Conservation (phyloP, 2,329 filamentous ascomycete genomes). For the Mycosphaerella sp. region DNA sequence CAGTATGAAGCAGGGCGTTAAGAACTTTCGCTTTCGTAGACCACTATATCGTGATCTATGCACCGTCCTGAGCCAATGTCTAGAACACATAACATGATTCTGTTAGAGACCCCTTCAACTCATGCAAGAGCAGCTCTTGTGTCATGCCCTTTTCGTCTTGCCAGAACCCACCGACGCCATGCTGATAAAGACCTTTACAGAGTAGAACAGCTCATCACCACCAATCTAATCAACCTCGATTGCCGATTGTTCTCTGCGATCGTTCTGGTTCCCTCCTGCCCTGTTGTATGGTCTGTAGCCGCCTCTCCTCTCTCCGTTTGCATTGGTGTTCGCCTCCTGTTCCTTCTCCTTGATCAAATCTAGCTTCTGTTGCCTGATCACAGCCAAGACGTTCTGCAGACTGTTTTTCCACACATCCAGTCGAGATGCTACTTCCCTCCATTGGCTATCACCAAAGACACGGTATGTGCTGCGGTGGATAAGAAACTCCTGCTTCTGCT, state of each 20-base stretch:
- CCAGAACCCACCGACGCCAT: slow-evolving; percentile 13
- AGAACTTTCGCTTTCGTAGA: slow-evolving; percentile 3
- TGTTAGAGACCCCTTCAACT: background rate
- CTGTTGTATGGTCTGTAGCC: slow-evolving; percentile 24
- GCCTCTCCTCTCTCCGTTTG: slow-evolving; percentile 16
- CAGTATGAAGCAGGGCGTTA: background rate
- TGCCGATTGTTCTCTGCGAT: slow-evolving; percentile 16
- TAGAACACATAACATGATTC: background rate
- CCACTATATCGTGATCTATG: background rate
- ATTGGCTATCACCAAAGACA: slow-evolving; percentile 96
- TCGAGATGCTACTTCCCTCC: slow-evolving; percentile 85
- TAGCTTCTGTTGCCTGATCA: slow-evolving; percentile 74
- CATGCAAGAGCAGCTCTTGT: background rate
- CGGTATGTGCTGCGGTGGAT: slow-evolving; percentile 95
- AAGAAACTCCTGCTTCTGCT: slow-evolving; percentile 86
- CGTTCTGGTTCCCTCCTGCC: slow-evolving; percentile 21
- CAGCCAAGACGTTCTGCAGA: slow-evolving; percentile 67
- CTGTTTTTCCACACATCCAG: slow-evolving; percentile 88
- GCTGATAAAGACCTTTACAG: slow-evolving; percentile 8
- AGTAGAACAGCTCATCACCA: background rate
- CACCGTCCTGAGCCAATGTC: background rate
- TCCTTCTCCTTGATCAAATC: slow-evolving; percentile 71
- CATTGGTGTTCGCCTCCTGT: slow-evolving; percentile 33
- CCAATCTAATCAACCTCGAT: slow-evolving; percentile 27
- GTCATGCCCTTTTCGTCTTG: background rate